These are phyloP conservation scores for Asparagopsis taxiformis DNA, from an alignment of 31 red algal genomes.

Conservation along the genomic window DNA sequence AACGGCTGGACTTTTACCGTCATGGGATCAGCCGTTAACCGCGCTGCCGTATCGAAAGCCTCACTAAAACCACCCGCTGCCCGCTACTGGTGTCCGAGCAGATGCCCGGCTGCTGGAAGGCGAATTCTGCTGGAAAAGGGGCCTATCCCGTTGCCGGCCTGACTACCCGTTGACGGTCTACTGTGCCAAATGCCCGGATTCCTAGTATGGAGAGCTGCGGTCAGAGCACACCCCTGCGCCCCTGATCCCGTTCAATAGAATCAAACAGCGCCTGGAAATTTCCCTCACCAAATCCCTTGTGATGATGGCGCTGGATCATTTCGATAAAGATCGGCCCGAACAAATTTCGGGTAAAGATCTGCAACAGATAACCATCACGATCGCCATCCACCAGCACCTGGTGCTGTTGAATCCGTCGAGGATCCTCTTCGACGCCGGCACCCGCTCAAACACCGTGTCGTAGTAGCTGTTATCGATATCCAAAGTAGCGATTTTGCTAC, in stretches of 20 bases:
- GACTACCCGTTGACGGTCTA: too few species aligned
- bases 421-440: not conserved
- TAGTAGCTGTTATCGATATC: not conserved
- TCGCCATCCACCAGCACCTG: slow-evolving; percentile 2
- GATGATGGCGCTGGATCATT: not conserved
- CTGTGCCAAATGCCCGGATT: too few species aligned
- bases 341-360: not conserved
- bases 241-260: slow-evolving; percentile 4
- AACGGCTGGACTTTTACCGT: too few species aligned
- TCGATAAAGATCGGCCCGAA: slow-evolving; percentile 5
- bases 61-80: too few species aligned
- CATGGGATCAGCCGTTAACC: too few species aligned
- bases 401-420: not conserved
- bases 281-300: slow-evolving; percentile 5
- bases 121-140: too few species aligned
- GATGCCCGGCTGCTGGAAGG: too few species aligned
- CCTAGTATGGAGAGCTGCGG: too few species aligned
- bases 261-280: slow-evolving; percentile 14
- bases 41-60: too few species aligned
- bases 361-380: not conserved
- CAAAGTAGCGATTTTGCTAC: not conserved
- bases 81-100: too few species aligned
- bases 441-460: not conserved
- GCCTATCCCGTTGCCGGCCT: too few species aligned
- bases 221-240: not conserved